These are phyloP conservation scores for Nicotiana undulata DNA, from an alignment of 257 asterid genomes.

Conservation along the genomic window DNA sequence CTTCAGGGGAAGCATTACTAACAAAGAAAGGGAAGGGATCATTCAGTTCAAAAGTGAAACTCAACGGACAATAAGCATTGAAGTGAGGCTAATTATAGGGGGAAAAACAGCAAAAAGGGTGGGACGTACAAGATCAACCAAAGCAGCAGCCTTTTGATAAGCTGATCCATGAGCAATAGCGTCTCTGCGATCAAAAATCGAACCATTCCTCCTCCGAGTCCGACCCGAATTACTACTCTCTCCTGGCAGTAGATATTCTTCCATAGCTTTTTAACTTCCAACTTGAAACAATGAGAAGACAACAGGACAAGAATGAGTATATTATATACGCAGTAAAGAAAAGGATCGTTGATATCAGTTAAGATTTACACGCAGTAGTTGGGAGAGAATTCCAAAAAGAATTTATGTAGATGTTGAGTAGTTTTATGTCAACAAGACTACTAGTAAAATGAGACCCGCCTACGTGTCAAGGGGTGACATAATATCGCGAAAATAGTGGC, in stretches of 20 bases:
- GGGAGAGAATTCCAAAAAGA: neutral
- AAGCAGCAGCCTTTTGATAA: constrained; percentile 88
- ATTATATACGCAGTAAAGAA: neutral
- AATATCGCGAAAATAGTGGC: neutral
- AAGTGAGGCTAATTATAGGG: neutral
- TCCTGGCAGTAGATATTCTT: constrained; percentile 38
- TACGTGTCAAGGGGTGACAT: neutral
- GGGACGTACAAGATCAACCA: constrained; percentile 81
- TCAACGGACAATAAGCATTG: neutral
- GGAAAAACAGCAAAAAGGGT: neutral
- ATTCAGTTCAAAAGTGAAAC: neutral
- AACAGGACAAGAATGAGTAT: neutral
- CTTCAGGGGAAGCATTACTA: neutral
- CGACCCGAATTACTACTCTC: constrained; percentile 27
- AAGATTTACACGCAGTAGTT: neutral
- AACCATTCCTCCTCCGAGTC: constrained; percentile 10
- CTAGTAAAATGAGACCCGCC: neutral
- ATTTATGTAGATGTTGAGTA: neutral
- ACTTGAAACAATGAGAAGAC: neutral
- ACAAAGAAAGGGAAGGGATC: neutral
- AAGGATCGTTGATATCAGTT: neutral
- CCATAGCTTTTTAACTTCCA: constrained; percentile 23
- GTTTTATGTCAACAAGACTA: neutral
- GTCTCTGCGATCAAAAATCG: constrained; percentile 34
- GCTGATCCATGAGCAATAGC: constrained; percentile 81